phyloP scores from a whole-genome alignment of 2,329 filamentous ascomycete genomes.

The Akanthomyces lecanii region DNA sequence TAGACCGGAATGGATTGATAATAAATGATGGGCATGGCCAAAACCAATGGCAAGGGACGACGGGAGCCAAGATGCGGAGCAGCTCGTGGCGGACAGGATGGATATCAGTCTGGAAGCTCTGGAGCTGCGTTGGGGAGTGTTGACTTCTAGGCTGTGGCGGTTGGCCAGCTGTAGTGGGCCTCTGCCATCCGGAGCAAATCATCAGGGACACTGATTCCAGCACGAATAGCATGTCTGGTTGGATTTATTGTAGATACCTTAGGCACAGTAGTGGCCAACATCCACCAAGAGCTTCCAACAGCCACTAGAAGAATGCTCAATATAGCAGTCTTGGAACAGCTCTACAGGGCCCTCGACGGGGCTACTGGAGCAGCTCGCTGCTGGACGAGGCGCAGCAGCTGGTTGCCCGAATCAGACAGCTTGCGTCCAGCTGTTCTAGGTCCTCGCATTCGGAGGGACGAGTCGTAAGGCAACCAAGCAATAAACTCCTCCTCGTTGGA shows the following conservation, averaged over 20 bases:
- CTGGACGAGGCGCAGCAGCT: background rate
- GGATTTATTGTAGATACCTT: too few species aligned
- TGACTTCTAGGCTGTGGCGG: background rate
- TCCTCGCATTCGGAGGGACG: background rate
- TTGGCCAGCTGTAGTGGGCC: background rate
- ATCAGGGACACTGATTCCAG: too few species aligned
- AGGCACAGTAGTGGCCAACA: background rate
- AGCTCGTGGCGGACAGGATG: background rate
- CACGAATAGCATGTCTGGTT: too few species aligned
- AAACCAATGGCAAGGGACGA: background rate
- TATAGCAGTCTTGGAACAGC: background rate
- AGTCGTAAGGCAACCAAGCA: background rate
- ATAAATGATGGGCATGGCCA: constrained; percentile 2
- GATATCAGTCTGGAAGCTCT: background rate
- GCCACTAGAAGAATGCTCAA: background rate
- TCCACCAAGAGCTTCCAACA: background rate
- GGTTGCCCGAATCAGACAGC: background rate
- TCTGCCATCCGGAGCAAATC: too few species aligned
- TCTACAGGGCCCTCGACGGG: background rate
- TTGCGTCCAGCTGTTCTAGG: background rate
- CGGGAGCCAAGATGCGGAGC: constrained; percentile 11
- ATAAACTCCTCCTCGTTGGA: background rate
- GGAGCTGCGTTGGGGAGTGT: background rate
- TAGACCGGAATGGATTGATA: constrained; percentile 8
- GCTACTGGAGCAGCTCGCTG: background rate